Conservation (phyloP, 352 stramenopile species). For the Phytophthora agathidicida region DNA sequence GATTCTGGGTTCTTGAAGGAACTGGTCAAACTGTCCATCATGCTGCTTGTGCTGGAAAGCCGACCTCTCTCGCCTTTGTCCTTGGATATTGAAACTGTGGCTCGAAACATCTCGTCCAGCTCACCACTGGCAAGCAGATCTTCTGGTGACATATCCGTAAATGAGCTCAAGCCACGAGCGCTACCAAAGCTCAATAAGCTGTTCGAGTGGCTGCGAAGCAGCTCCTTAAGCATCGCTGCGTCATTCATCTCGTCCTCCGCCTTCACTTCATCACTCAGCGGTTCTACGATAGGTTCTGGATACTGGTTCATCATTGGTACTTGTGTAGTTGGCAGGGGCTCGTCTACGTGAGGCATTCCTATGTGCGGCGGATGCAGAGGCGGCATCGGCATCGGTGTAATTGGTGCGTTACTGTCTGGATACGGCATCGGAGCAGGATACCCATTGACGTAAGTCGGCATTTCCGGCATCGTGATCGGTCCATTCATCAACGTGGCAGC, state of each 20-base stretch:
- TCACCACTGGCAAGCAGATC: constrained; percentile 79
- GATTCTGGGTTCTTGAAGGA: constrained; percentile 64
- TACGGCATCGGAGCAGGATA: constrained; percentile 23
- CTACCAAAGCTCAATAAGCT: constrained; percentile 75
- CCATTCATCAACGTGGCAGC: constrained; percentile 50
- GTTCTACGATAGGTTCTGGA: constrained; percentile 71
- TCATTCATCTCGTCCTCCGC: constrained; percentile 68
- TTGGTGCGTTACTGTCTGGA: constrained; percentile 24
- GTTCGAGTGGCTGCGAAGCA: constrained; percentile 71
- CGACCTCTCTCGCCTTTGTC: constrained; percentile 32
- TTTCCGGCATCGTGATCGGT: constrained; percentile 34
- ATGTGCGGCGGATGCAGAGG: constrained; percentile 32
- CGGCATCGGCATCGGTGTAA: constrained; percentile 25
- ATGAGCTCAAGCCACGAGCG: constrained; percentile 52
- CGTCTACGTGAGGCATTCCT: constrained; percentile 20
- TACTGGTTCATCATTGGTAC: constrained; percentile 38
- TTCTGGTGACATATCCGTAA: constrained; percentile 79
- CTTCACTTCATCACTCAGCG: constrained; percentile 58
- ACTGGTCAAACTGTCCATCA: constrained; percentile 55
- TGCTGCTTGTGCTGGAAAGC: constrained; percentile 26
- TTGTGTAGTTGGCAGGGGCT: constrained; percentile 17
- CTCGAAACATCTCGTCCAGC: constrained; percentile 79
- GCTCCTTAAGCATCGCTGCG: constrained; percentile 69
- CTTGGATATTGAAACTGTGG: constrained; percentile 68
- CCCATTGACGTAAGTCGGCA: constrained; percentile 22